Conservation (phyloP, 1,139 yeast genomes). For the Suhomyces kunorum region DNA sequence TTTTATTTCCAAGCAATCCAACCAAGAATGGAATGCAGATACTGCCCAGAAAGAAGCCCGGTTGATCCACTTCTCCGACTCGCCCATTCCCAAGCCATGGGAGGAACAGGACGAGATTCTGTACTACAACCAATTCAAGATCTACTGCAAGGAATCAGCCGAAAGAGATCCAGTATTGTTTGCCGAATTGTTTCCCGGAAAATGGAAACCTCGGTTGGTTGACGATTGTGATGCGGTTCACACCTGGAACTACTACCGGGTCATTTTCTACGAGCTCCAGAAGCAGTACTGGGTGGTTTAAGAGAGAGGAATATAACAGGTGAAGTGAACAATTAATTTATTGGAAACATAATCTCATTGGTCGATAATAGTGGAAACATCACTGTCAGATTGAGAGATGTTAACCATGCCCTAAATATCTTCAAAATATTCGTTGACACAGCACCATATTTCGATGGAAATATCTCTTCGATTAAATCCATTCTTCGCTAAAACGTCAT, state of each 20-base stretch:
- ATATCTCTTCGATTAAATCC: too few relatives aligned
- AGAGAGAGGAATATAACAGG: too few relatives aligned
- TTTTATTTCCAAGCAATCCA: constrained; percentile 23
- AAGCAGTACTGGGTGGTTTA: constrained; percentile 12
- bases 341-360: too few relatives aligned
- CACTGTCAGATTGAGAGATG: background rate
- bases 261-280: constrained; percentile 11
- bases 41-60: constrained; percentile 23
- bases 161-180: constrained; percentile 17
- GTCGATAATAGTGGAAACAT: too few relatives aligned
- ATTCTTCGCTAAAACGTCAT: too few relatives aligned
- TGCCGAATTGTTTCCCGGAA: constrained; percentile 22
- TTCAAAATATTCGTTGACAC: too few relatives aligned
- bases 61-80: constrained; percentile 45
- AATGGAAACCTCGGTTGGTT: constrained; percentile 31
- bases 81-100: constrained; percentile 54
- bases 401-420: too few relatives aligned
- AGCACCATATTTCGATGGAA: too few relatives aligned
- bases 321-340: too few relatives aligned
- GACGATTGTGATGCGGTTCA: constrained; percentile 38
- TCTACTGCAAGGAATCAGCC: constrained; percentile 25
- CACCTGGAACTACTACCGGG: constrained; percentile 28
- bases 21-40: constrained; percentile 32
- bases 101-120: constrained; percentile 20
- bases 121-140: constrained; percentile 29